Base-by-base conservation (phyloP, 2,329 filamentous ascomycete genomes). In the Sclerotinia trifoliorum region DNA sequence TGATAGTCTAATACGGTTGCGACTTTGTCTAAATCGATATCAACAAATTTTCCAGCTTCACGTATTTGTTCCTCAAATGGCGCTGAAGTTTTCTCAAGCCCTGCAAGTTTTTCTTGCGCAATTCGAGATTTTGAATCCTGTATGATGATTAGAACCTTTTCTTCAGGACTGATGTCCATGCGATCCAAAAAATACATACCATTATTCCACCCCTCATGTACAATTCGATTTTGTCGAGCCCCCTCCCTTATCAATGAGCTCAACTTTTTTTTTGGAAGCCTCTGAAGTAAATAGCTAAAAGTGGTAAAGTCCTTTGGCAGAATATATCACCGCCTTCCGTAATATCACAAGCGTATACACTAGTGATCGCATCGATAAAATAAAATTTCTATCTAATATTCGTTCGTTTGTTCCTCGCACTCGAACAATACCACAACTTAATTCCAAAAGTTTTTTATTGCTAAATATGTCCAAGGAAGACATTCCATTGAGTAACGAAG, bases 1-100 rank as follows among this genome's bases (percentile, higher is more conserved):
- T 63, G 57, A 56, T 46, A 19, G 17, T 32, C 32, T 15, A 57
- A 60, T 69, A 66, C 71, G 44, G 66, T 72, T 63, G 39, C 44
- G 21, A 70, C 70, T 32, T 61, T 71, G 39, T 74, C 69, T 52
- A 78, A 66, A 65, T 75, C 70, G 42, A 73, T 65, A 44, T 75
- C 75, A 66, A 77, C 69, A 65, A 78, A 78, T 58, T 74, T 75
- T 35, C 73, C 74, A 68, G 77, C 76, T 73, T 77, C 76, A 48
- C 70, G 70, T 68, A 78, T 74, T 64, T 78, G 77, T 44, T 78
- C 75, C 48, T 75, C 73, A 68, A 78, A 78, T 21, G 77, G 74
- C n/a, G 76, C 76, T 62, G 72, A 73, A 46, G 70, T 71, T 71
- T 78, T 78, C 70, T 78, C 76, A 29, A 79, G 71, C 66, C 71